Base-by-base conservation (phyloP, 2,329 filamentous ascomycete species). In the Sporothrix globosa region DNA sequence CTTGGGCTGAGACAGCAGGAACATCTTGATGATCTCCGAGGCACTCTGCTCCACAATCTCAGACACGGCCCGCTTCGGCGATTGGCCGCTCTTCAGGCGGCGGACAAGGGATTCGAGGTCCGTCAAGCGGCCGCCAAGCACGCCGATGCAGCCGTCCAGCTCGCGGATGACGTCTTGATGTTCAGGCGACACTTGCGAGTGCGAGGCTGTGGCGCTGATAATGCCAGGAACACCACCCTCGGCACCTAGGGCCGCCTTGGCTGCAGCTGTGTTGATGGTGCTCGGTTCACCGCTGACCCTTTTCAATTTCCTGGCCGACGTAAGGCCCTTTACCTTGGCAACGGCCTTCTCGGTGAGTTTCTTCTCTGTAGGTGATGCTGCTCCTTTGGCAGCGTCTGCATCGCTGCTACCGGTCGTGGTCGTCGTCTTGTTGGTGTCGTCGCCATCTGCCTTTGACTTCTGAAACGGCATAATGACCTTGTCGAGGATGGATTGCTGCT, bases 21-120 rank as follows among this genome's bases (percentile, higher is more conserved):
- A 98, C 85, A 97, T 93, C 77, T 97, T 97, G 72, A 97, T 82
- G 63, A 98, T 94, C 77, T 98, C 96, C 0, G 92, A 92, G 0
- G 93, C 92, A 21, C 91, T 91, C 77, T 97, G 93, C 69, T 92
- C 90, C 69, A 97, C 91, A 73, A 99, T 98, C 74, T 97, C 93
- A 27, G 89, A 84, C 2, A 97, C 90, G 2, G 96, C 96, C 74
- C 91, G 86, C 73, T 85, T 86, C 0, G 96, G 96, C 2, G 86
- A 91, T 78, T 97, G 93, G 19, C 96, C 95, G 0, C 91, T 89
- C 80, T 93, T 92, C 75, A 99, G 91, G 21, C 96, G 87, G 48
- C 95, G 89, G n/a, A 94, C 91, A 56, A 99, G 88, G 77, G 96
- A 96, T 77, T 98, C 95, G 24, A 99, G 89, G 77, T 99, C 96